These are phyloP conservation scores for Pseudogymnoascus destructans DNA, from an alignment of 2,329 filamentous ascomycete species.

Conservation along the genomic window DNA sequence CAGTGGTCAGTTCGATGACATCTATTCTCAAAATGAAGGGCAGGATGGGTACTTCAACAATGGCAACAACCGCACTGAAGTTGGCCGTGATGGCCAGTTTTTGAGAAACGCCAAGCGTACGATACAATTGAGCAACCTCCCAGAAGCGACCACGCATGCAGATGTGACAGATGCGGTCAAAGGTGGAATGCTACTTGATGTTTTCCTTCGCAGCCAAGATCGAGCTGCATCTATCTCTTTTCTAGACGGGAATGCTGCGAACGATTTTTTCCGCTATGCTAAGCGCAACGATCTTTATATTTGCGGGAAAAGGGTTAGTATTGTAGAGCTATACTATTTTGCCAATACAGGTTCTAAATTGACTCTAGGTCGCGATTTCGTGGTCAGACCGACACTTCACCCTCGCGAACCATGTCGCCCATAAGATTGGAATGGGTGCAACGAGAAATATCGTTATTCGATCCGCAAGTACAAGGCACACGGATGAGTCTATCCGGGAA, in stretches of 20 bases:
- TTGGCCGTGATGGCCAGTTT: conserved; percentile 17
- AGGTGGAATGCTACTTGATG: conserved; percentile 57
- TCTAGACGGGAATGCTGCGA: conserved; percentile 47
- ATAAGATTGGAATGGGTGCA: conserved; percentile 52
- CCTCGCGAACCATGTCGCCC: conserved; percentile 47
- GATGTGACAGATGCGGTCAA: conserved; percentile 53
- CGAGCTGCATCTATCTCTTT: conserved; percentile 57
- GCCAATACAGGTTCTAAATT: background rate
- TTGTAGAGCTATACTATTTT: background rate
- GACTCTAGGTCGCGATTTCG: conserved; percentile 45
- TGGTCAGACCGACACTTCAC: conserved; percentile 63
- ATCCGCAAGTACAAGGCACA: conserved; percentile 43
- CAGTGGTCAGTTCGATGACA: background rate
- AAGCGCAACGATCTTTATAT: conserved; percentile 56
- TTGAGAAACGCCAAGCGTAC: conserved; percentile 36
- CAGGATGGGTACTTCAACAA: conserved; percentile 19
- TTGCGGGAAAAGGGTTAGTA: conserved; percentile 49
- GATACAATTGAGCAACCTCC: conserved; percentile 48
- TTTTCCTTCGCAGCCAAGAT: conserved; percentile 48
- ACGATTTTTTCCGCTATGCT: conserved; percentile 50
- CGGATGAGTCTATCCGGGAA: conserved; percentile 49
- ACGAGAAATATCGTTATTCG: conserved; percentile 63
- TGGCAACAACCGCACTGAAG: conserved; percentile 15
- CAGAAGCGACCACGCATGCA: conserved; percentile 46
- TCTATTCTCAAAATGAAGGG: conserved; percentile 9